Evolutionary conservation across 1,284 basidiomycete species (phyloP).

Genomic region (Ganoderma boninense): DNA sequence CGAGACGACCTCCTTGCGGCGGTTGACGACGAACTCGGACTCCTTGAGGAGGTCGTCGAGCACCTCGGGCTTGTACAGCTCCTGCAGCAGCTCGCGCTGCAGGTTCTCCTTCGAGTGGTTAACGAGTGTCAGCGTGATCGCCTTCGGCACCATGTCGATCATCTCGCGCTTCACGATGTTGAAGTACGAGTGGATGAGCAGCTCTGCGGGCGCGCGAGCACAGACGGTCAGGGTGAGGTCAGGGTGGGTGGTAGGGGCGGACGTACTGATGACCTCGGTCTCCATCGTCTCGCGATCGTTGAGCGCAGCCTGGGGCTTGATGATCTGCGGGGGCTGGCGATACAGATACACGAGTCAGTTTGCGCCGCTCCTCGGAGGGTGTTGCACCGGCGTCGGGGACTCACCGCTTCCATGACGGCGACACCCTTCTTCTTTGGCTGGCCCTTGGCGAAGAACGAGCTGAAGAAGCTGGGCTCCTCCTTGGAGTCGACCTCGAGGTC

Average conservation of each 20-base stretch:
- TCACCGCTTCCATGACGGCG: conserved; percentile 83
- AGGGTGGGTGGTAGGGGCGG: no score
- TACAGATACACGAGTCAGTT: neutral
- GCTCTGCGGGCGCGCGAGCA: conserved; percentile 57
- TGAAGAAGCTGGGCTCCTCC: conserved; percentile 94
- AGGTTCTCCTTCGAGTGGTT: conserved; percentile 93
- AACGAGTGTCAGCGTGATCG: conserved; percentile 94
- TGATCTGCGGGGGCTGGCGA: conserved; percentile 81
- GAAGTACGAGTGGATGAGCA: conserved; percentile 94
- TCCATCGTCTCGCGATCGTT: conserved; percentile 98
- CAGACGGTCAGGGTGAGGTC: neutral
- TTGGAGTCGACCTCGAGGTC: conserved; percentile 92
- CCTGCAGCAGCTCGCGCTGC: conserved; percentile 88
- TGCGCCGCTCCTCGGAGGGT: neutral
- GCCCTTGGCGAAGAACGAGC: conserved; percentile 86
- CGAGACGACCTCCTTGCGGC: conserved; percentile 88
- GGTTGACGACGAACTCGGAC: conserved; percentile 83
- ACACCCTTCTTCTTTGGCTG: conserved; percentile 79
- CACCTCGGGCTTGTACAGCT: conserved; percentile 92
- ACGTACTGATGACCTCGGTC: conserved; percentile 98
- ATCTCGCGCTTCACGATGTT: conserved; percentile 99
- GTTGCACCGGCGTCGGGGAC: conserved; percentile 29
- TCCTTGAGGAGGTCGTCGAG: conserved; percentile 94
- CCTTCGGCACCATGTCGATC: conserved; percentile 99
- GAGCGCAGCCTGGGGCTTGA: conserved; percentile 92